A percentile compares a stretch with the other conserved stretches of the same genome.
phyloP scores from a whole-genome alignment of 805 yeast species.

The Pichia heedii region DNA sequence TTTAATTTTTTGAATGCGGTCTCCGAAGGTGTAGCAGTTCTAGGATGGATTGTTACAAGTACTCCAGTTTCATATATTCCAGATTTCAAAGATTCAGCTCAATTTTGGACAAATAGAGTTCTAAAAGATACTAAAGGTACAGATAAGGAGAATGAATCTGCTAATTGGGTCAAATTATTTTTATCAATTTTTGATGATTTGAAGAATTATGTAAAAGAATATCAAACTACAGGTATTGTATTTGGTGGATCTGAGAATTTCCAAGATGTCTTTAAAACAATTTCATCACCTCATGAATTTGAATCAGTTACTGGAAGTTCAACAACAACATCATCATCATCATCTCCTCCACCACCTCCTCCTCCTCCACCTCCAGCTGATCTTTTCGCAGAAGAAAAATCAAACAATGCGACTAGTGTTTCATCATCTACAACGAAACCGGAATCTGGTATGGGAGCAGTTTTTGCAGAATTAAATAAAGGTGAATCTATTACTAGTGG shows the following conservation, averaged over 20 bases:
- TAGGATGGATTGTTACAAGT: slow-evolving; percentile 80
- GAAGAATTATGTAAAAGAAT: slow-evolving; percentile 63
- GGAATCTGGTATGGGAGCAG: slow-evolving; percentile 63
- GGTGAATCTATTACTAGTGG: slow-evolving; percentile 82
- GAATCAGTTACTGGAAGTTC: neutral
- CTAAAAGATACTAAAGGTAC: slow-evolving; percentile 74
- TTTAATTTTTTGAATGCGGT: slow-evolving; percentile 72
- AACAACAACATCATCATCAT: neutral
- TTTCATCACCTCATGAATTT: neutral
- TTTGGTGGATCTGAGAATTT: slow-evolving; percentile 68
- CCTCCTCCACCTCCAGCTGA: slow-evolving; percentile 86
- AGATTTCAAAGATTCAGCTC: slow-evolving; percentile 84
- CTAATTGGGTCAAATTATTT: slow-evolving; percentile 73
- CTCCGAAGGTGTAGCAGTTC: slow-evolving; percentile 80
- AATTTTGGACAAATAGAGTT: slow-evolving; percentile 89
- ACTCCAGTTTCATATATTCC: slow-evolving; percentile 70
- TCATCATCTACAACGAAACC: neutral
- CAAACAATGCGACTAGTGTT: neutral
- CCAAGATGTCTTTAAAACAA: slow-evolving; percentile 35
- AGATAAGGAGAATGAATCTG: slow-evolving; percentile 30
- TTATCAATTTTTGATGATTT: slow-evolving; percentile 59
- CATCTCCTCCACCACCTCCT: slow-evolving; percentile 39
- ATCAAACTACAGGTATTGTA: slow-evolving; percentile 74
- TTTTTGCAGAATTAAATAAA: slow-evolving; percentile 80
- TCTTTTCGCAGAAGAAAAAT: slow-evolving; percentile 38